Evolutionary conservation across 306 rosid species (phyloP), one percentile per base, ranked within the genome.

Genomic region (Quercus variabilis): DNA sequence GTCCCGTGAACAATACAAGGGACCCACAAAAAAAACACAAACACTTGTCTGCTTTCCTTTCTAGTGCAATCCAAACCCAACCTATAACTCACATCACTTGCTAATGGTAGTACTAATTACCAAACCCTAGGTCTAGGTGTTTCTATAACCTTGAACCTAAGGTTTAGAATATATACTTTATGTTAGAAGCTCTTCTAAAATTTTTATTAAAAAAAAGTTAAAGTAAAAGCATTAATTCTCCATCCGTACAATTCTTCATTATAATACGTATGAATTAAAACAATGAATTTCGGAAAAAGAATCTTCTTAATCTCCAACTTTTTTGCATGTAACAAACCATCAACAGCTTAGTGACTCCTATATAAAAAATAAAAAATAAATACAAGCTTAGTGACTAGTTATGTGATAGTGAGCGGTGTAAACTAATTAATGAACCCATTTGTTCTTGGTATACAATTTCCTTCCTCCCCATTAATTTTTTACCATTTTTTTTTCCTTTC

Each of bases 281-380:
- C 86, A 87, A 87, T 71, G 73, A 85, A 83, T 79, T 86, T 80
- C 77, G 17, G 59, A 68, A 80, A 76, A 28, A 83, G 88, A 85
- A 83, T 85, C 88, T 88, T 76, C 78, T 77, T 23, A 73, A 21
- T 76, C 91, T 89, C 91, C 90, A 80, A 86, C 87, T 73, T 87
- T 90, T 43, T 84, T 71, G 90, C 88, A 41, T 41, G 12, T 41
- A 84, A 87, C 88, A 28, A 83, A 67, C 81, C 26, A 76, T 69
- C 80, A 73, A 41, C 11, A 41, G 46, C 46, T 41, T 41, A 41
- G 46, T 41, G 46, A 41, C 46, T 41, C 46, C 46, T 41, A 41
- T 41, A 20, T 23, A 31, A 58, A 20, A n/a, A 38, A 38, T 7
- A 38, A 7, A 41, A 0, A 41, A 38, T 0, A 33, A 35, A 30